Percentiles rank a stretch among this genome's conserved stretches.
Evolutionary conservation across 2,329 filamentous ascomycete species (phyloP).

Genomic region (Ascochyta viciae-villosae): DNA sequence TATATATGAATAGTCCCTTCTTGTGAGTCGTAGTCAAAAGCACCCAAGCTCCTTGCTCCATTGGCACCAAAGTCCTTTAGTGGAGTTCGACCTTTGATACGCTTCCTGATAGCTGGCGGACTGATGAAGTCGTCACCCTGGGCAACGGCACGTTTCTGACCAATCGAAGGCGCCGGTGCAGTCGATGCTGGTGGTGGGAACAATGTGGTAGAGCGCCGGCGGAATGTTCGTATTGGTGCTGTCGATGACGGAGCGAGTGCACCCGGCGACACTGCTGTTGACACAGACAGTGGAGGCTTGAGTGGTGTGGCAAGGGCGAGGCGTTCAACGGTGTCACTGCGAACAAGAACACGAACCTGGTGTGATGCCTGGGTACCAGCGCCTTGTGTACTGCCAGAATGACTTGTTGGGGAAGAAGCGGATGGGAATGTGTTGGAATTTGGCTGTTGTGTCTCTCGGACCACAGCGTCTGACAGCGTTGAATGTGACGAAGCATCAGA

Average conservation of each 20-base stretch:
- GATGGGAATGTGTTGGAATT: slow-evolving; percentile 11
- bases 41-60: background rate
- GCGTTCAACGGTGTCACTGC: slow-evolving; percentile 29
- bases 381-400: slow-evolving; percentile 32
- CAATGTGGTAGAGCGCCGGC: background rate
- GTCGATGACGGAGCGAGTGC: background rate
- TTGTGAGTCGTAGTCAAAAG: background rate
- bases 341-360: slow-evolving; percentile 26
- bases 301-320: slow-evolving; percentile 6
- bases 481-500: slow-evolving; percentile 11
- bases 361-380: slow-evolving; percentile 28
- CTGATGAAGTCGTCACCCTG: background rate
- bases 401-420: slow-evolving; percentile 18
- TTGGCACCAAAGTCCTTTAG: background rate
- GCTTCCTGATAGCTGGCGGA: background rate
- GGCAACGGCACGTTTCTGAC: background rate
- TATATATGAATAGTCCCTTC: background rate
- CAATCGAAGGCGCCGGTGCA: background rate
- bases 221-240: background rate
- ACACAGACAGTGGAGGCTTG: background rate
- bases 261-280: background rate
- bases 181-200: background rate
- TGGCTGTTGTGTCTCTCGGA: slow-evolving; percentile 30
- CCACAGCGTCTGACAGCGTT: slow-evolving; percentile 14
- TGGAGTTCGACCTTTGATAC: background rate